These are phyloP conservation scores for Talaromyces albobiverticillius DNA, from an alignment of 2,329 filamentous ascomycete species.

Conservation along the genomic window DNA sequence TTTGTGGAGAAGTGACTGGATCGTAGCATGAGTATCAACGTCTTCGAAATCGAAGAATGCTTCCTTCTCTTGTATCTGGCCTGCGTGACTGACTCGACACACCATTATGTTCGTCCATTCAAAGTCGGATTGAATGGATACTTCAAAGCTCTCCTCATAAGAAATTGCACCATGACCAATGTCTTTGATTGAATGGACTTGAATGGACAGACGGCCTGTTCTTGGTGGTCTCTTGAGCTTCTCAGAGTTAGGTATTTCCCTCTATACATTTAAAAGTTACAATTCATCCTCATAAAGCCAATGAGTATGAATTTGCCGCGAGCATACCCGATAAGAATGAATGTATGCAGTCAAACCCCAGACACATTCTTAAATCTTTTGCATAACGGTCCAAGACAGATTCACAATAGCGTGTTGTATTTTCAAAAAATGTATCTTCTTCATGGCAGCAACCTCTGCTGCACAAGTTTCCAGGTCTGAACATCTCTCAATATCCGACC, in stretches of 20 bases:
- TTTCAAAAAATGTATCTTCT: neutral
- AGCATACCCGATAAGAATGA: neutral
- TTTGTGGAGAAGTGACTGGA: neutral
- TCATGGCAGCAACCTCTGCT: neutral
- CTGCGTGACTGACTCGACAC: constrained; percentile 1
- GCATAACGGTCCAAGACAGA: neutral
- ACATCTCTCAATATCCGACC: neutral
- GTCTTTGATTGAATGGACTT: constrained; percentile 3
- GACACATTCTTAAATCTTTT: neutral
- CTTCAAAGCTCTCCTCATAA: neutral
- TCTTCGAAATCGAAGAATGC: neutral
- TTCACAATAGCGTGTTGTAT: neutral
- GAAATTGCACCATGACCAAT: neutral
- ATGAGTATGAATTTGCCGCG: neutral
- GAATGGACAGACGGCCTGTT: neutral
- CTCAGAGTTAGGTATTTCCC: neutral
- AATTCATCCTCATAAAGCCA: neutral
- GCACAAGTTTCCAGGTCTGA: neutral
- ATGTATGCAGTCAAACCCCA: neutral
- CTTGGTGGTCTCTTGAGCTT: neutral
- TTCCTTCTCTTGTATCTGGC: neutral
- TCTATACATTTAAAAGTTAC: neutral
- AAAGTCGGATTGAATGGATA: neutral
- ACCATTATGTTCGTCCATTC: neutral
- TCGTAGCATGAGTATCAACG: neutral